Percentiles rank a stretch among this genome's conserved stretches.
Evolutionary conservation across 2,329 filamentous ascomycete species (phyloP).

Genomic region (Colletotrichum sp.): DNA sequence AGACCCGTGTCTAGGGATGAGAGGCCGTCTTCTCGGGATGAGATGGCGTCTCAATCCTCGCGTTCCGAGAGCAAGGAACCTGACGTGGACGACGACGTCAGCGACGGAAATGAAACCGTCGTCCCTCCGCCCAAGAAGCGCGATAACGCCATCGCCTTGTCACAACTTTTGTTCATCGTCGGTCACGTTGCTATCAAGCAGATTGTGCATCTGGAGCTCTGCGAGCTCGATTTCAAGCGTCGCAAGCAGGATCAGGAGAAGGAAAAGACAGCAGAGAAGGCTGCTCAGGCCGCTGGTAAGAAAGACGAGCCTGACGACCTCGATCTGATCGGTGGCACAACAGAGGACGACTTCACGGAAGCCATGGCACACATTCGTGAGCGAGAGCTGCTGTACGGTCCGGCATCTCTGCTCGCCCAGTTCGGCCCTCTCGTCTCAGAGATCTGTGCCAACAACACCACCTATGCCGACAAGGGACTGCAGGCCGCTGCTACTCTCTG

Average conservation of each 20-base stretch:
- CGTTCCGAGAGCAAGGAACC: background rate
- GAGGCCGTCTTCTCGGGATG: slow-evolving; percentile 5
- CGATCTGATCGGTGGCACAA: slow-evolving; percentile 95
- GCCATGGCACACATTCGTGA: slow-evolving; percentile 85
- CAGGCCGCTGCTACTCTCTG: slow-evolving; percentile 94
- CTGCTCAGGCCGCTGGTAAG: slow-evolving; percentile 27
- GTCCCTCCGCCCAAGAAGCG: slow-evolving; percentile 54
- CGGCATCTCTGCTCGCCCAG: slow-evolving; percentile 82
- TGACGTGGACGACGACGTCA: slow-evolving; percentile 29
- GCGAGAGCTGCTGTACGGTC: slow-evolving; percentile 81
- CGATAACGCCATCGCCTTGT: slow-evolving; percentile 77
- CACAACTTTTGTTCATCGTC: slow-evolving; percentile 92
- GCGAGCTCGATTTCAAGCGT: slow-evolving; percentile 96
- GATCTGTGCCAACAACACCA: slow-evolving; percentile 93
- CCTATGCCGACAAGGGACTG: slow-evolving; percentile 86
- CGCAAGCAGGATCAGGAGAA: slow-evolving; percentile 91
- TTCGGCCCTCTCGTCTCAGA: slow-evolving; percentile 93
- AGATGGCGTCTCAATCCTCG: background rate
- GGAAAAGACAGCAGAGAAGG: slow-evolving; percentile 47
- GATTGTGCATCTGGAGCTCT: slow-evolving; percentile 97
- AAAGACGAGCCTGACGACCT: slow-evolving; percentile 80
- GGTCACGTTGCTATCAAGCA: slow-evolving; percentile 98
- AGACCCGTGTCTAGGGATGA: slow-evolving; percentile 42
- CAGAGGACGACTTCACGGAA: slow-evolving; percentile 90
- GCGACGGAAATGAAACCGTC: slow-evolving; percentile 28